Evolutionary conservation across 805 yeast genomes (phyloP).

Genomic region (Metschnikowia colocasiae): DNA sequence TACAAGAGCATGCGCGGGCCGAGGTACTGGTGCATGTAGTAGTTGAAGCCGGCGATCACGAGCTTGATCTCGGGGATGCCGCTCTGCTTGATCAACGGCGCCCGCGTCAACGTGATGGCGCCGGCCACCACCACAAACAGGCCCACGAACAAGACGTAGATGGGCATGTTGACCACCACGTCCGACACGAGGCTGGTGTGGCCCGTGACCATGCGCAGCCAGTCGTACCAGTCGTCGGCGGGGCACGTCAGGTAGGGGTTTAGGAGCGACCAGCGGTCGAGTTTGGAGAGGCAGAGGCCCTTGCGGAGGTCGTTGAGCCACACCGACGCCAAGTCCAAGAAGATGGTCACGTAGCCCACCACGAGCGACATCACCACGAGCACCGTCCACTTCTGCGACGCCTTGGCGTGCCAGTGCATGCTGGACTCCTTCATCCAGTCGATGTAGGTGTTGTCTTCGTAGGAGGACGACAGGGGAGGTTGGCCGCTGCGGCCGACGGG

Average conservation of each 20-base stretch:
- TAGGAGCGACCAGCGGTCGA: slow-evolving; percentile 39
- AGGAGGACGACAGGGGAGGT: slow-evolving; percentile 10
- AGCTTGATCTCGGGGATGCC: slow-evolving; percentile 76
- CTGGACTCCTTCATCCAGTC: slow-evolving; percentile 52
- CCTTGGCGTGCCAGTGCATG: slow-evolving; percentile 12
- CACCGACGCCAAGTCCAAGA: slow-evolving; percentile 47
- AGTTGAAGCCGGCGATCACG: slow-evolving; percentile 61
- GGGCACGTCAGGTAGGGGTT: slow-evolving; percentile 45
- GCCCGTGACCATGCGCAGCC: slow-evolving; percentile 30
- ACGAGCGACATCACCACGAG: slow-evolving; percentile 42
- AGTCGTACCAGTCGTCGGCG: slow-evolving; percentile 35
- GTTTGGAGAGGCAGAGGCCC: slow-evolving; percentile 45
- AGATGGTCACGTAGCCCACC: slow-evolving; percentile 47
- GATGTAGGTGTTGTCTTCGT: slow-evolving; percentile 42
- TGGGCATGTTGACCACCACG: slow-evolving; percentile 32
- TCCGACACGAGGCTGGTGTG: slow-evolving; percentile 15
- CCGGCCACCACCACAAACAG: slow-evolving; percentile 27
- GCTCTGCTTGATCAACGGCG: slow-evolving; percentile 36
- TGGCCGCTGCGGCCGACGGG: too few relatives aligned
- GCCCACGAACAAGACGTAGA: slow-evolving; percentile 30
- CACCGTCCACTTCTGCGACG: slow-evolving; percentile 44
- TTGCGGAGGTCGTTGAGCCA: slow-evolving; percentile 50
- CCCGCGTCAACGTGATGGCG: slow-evolving; percentile 25
- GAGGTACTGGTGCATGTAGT: slow-evolving; percentile 45
- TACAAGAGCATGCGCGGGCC: slow-evolving; percentile 48